These are phyloP conservation scores for Fusarium veterinarium DNA, from an alignment of 2,329 filamentous ascomycete genomes.

Conservation along the genomic window DNA sequence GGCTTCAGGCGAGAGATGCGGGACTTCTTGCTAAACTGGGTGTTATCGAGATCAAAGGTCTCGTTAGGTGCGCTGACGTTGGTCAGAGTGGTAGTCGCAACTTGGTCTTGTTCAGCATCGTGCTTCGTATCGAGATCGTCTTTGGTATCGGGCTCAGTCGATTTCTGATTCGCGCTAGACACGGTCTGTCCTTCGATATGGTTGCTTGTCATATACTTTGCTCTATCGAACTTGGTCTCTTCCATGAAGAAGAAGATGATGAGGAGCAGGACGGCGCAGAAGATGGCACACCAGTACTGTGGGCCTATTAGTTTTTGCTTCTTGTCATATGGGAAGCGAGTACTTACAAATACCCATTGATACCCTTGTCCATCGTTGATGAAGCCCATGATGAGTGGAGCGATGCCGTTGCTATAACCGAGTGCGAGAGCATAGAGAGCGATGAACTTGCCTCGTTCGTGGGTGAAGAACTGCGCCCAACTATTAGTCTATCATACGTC, in stretches of 20 bases:
- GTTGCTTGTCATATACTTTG: neutral
- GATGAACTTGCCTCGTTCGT: neutral
- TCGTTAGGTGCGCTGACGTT: neutral
- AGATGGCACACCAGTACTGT: neutral
- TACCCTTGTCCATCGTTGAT: neutral
- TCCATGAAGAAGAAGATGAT: neutral
- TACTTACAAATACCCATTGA: neutral
- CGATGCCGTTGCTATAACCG: neutral
- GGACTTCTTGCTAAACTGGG: neutral
- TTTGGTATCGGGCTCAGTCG: neutral
- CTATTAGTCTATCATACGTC: too few species aligned
- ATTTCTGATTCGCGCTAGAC: accelerated
- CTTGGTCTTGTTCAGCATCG: neutral
- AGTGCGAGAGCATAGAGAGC: neutral
- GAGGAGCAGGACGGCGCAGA: neutral
- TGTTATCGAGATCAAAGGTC: accelerated
- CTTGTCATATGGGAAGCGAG: too few species aligned
- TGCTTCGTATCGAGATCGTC: neutral
- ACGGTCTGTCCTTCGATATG: neutral
- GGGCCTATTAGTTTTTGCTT: too few species aligned
- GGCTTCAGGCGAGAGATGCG: neutral
- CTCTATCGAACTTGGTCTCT: neutral
- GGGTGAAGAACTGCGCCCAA: neutral
- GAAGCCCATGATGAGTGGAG: neutral
- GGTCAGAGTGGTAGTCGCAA: neutral